phyloP scores from a whole-genome alignment of 768 basidiomycete genomes.

The Mycena alexandri region DNA sequence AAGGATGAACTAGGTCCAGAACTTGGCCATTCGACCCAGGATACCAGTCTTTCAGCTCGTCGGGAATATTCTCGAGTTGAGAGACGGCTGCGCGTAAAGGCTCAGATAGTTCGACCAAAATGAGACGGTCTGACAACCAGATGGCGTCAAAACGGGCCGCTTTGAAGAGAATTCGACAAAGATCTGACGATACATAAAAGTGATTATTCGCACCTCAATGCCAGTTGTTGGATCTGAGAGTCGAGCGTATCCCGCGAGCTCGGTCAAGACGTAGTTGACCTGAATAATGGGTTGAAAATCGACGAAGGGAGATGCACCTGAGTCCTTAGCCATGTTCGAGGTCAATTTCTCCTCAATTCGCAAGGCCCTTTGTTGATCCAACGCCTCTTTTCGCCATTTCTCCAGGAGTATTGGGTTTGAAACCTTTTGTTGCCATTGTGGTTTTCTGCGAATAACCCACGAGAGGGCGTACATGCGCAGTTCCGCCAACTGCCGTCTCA shows the following conservation, averaged over 20 bases:
- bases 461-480: slow-evolving; percentile 37
- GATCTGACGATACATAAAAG: neutral
- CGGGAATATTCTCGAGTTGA: slow-evolving; percentile 52
- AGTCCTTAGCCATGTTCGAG: slow-evolving; percentile 24
- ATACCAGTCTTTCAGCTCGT: slow-evolving; percentile 59
- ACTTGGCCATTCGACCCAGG: slow-evolving; percentile 58
- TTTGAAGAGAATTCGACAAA: slow-evolving; percentile 13
- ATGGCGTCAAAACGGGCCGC: slow-evolving; percentile 39
- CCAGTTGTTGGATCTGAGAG: slow-evolving; percentile 34
- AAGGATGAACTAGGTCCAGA: slow-evolving; percentile 61
- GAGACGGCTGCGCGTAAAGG: slow-evolving; percentile 43
- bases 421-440: slow-evolving; percentile 35
- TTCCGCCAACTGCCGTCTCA: slow-evolving; percentile 27
- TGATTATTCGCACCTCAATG: slow-evolving; percentile 24
- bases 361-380: slow-evolving; percentile 22
- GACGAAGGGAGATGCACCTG: neutral
- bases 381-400: slow-evolving; percentile 37
- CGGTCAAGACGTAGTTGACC: slow-evolving; percentile 39
- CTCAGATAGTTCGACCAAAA: slow-evolving; percentile 42
- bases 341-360: slow-evolving; percentile 15
- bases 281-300: slow-evolving; percentile 1
- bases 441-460: slow-evolving; percentile 36
- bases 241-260: slow-evolving; percentile 36
- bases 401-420: slow-evolving; percentile 25
- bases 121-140: slow-evolving; percentile 48